Evolutionary conservation across 139 green algal species (phyloP), one percentile per base, ranked within the genome.

Genomic region (Picochlorum sp.): DNA sequence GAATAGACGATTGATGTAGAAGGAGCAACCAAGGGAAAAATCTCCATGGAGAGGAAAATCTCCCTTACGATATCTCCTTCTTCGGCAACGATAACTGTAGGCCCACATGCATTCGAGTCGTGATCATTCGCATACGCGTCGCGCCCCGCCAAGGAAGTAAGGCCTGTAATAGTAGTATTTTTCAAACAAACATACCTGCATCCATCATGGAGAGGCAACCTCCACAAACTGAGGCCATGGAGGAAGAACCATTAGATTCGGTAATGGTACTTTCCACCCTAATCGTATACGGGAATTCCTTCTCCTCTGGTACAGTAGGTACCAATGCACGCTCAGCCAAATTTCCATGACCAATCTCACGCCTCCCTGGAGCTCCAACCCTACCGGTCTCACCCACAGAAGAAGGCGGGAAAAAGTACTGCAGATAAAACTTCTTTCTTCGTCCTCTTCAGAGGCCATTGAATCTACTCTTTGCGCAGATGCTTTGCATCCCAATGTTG

Each of bases 371-470:
- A 5, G 59, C 34, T 24, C 86, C 88, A 3, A 85, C 57, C 15
- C 89, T 73, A 1, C 92, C 88, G 7, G 75, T 85, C 77, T 99
- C 94, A 1, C 94, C 94, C 20, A 98, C 92, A 6, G 69, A 89
- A 51, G 70, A 89, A 20, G 92, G 93, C 2, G 94, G 94, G 86
- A 99, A 99, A 79, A 88, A 94, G 77, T 99, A 99, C 78, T 99
- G 94, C 67, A 98, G 85, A 78, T 96, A 97, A 79, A 98, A 98
- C 14, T 72, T 32, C 60, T 65, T 24, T 74, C 65, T 30, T 85
- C 79, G 3, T 77, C 68, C 0, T 78, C 75, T 15, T 54, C 45
- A 21, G 69, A 21, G 8, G 56, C 32, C 69, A 95, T 85, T 54
- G 52, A 66, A 67, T 92, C 88, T 6, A 79, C 26, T 32, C 67